Evolutionary conservation across 2,329 filamentous ascomycete species (phyloP).

Genomic region (Juglanconis sp.): DNA sequence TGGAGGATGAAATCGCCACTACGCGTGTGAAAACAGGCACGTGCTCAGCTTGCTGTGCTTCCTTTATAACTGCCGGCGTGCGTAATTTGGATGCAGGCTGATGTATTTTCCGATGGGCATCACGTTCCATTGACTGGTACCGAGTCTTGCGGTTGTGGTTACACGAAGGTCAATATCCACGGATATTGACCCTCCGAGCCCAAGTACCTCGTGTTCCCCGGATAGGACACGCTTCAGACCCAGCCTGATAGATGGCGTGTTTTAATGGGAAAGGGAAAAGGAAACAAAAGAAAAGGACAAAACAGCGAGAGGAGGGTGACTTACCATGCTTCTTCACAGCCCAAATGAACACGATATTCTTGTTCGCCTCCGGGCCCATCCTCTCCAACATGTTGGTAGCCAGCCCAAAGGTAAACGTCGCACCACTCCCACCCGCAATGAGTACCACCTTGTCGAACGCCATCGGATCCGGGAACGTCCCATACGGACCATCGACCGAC

Average conservation of each 20-base stretch:
- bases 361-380: constrained; percentile 33
- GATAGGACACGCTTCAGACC: neutral
- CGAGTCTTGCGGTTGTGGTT: neutral
- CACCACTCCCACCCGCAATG: constrained; percentile 59
- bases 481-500: constrained; percentile 59
- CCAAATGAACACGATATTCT: constrained; percentile 48
- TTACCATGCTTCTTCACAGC: constrained; percentile 43
- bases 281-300: neutral
- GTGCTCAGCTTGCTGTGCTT: neutral
- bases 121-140: neutral
- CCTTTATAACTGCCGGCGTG: neutral
- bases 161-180: neutral
- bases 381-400: constrained; percentile 43
- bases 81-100: neutral
- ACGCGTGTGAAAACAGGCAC: neutral
- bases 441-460: constrained; percentile 55
- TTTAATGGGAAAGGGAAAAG: neutral
- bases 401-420: constrained; percentile 54
- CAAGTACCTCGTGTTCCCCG: neutral
- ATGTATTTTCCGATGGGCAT: neutral
- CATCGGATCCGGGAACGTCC: constrained; percentile 49
- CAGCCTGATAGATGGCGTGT: neutral
- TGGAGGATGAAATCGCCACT: neutral
- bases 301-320: constrained; percentile 15
- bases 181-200: neutral